These are phyloP conservation scores for Abrus pulchellus DNA, from an alignment of 306 rosid genomes.

Conservation along the genomic window DNA sequence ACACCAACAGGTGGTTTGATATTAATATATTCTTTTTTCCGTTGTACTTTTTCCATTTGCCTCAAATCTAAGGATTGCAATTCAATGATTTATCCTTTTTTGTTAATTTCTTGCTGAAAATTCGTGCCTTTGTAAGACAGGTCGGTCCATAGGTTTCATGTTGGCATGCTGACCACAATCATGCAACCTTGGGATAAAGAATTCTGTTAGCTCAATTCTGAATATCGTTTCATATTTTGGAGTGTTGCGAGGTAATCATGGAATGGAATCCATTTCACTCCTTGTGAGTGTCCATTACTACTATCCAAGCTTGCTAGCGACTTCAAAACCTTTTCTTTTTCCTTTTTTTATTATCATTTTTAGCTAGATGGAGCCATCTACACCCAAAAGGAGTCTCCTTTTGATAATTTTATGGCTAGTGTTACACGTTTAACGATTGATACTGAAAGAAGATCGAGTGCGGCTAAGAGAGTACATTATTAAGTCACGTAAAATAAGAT, in stretches of 20 bases:
- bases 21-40: constrained; percentile 48
- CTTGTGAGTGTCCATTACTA: background rate
- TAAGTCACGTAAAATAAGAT: background rate
- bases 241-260: background rate
- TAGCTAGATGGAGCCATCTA: background rate
- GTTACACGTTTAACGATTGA: background rate
- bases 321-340: background rate
- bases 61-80: background rate
- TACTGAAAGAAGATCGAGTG: background rate
- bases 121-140: no score
- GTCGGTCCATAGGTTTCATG: background rate
- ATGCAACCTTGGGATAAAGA: background rate
- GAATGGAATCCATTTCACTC: background rate
- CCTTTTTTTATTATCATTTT: background rate
- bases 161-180: background rate
- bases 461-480: background rate
- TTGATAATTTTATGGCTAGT: background rate
- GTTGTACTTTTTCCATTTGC: background rate
- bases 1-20: constrained; percentile 53
- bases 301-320: background rate
- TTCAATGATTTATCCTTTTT: background rate
- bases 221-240: background rate
- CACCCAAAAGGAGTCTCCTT: background rate
- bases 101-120: constrained; percentile 10
- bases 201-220: background rate